Evolutionary conservation across 257 asterid genomes (phyloP).

Genomic region (Nemophila menziesii): DNA sequence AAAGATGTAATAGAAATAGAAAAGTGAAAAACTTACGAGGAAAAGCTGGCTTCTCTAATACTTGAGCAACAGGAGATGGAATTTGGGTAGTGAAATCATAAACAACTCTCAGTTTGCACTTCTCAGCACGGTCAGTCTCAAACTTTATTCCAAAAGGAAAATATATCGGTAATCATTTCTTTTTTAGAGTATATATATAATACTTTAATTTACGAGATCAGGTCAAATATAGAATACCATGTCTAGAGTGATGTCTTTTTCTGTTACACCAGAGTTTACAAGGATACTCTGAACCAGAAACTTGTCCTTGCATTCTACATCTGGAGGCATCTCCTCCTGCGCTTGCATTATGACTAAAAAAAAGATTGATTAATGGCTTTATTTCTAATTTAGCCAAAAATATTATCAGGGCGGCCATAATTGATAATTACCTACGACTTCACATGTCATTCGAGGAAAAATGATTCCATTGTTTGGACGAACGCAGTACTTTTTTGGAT

Average conservation of each 20-base stretch:
- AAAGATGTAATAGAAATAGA: no score
- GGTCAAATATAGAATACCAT: constrained; percentile 30
- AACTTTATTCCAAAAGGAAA: constrained; percentile 30
- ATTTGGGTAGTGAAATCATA: constrained; percentile 58
- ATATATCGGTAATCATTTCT: not conserved
- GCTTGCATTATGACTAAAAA: constrained; percentile 55
- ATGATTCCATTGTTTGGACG: no score
- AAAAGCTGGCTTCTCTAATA: no score
- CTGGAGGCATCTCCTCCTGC: constrained; percentile 70
- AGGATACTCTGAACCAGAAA: constrained; percentile 78
- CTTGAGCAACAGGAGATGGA: constrained; percentile 64
- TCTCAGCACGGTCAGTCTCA: constrained; percentile 49
- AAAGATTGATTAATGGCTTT: no score
- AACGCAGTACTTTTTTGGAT: no score
- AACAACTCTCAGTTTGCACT: constrained; percentile 61
- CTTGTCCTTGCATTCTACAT: constrained; percentile 80
- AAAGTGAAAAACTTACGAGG: no score
- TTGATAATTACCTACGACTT: no score
- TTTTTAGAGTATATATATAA: not conserved
- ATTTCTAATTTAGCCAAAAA: no score
- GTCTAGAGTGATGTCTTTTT: constrained; percentile 52
- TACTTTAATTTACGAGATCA: not conserved
- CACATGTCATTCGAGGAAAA: no score
- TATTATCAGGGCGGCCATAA: no score
- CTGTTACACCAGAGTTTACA: constrained; percentile 28